Percentiles rank a stretch among this genome's conserved stretches.
phyloP scores from a whole-genome alignment of 495 filamentous ascomycete genomes.

The Talaromyces wortmannii region DNA sequence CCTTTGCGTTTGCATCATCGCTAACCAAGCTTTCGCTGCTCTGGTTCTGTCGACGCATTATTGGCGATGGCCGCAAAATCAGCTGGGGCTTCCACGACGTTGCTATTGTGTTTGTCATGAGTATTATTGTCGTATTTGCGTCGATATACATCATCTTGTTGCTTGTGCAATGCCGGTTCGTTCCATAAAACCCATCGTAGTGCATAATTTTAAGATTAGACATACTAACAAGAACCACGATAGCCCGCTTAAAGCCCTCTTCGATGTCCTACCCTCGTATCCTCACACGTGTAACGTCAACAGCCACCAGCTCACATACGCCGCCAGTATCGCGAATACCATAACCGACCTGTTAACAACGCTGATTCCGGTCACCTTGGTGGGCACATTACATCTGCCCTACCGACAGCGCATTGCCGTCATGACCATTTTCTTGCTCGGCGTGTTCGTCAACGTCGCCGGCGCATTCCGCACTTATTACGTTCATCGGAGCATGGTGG shows the following conservation, averaged over 20 bases:
- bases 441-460: conserved; percentile 50
- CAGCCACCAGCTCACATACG: conserved; percentile 39
- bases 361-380: conserved; percentile 49
- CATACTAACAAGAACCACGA: too few relatives aligned
- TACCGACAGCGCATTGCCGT: conserved; percentile 46
- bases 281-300: conserved; percentile 38
- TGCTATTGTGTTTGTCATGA: conserved; percentile 4
- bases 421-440: conserved; percentile 49
- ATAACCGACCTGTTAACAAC: conserved; percentile 51
- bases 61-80: conserved; percentile 30
- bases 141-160: not conserved
- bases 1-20: conserved; percentile 44
- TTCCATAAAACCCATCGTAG: not conserved
- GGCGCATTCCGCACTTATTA: conserved; percentile 48
- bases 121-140: not conserved
- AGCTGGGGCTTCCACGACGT: conserved; percentile 27
- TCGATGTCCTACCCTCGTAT: conserved; percentile 31
- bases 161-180: not conserved
- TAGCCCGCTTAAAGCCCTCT: conserved; percentile 48
- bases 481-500: conserved; percentile 41
- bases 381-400: conserved; percentile 48
- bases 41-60: conserved; percentile 48
- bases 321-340: conserved; percentile 51
- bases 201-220: not conserved
- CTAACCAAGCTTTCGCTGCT: conserved; percentile 52